These are phyloP conservation scores for Albatrellus sp. DNA, from an alignment of 1,284 basidiomycete species.

Conservation along the genomic window DNA sequence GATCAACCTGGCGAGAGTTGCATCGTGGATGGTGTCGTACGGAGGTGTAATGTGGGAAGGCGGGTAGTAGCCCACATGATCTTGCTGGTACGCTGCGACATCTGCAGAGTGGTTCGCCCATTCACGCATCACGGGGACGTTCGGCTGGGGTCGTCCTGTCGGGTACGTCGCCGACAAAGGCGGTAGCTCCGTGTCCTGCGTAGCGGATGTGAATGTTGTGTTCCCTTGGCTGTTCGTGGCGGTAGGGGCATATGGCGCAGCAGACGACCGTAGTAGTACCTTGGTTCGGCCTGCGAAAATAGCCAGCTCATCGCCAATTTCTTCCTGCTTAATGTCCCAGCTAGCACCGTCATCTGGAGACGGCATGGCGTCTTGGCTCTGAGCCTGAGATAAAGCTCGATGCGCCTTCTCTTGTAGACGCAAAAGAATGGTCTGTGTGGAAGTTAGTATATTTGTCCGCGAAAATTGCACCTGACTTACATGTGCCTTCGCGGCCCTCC, in stretches of 20 bases:
- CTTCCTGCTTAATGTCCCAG: slow-evolving; percentile 30
- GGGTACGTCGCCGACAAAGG: background rate
- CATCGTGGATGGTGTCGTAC: background rate
- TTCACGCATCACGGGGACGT: background rate
- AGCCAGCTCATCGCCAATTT: slow-evolving; percentile 40
- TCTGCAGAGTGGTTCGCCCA: background rate
- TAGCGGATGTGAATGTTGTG: slow-evolving; percentile 16
- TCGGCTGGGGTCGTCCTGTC: background rate
- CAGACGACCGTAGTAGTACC: slow-evolving; percentile 28
- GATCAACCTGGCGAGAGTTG: no score
- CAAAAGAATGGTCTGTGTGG: slow-evolving; percentile 35
- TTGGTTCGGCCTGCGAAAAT: slow-evolving; percentile 51
- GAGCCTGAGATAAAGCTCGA: slow-evolving; percentile 26
- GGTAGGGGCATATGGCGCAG: no score
- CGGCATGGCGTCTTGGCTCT: slow-evolving; percentile 19
- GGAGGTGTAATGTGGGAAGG: background rate
- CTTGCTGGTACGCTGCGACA: background rate
- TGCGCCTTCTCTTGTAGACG: slow-evolving; percentile 46
- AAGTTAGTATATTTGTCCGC: slow-evolving; percentile 12
- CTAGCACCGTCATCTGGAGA: slow-evolving; percentile 23
- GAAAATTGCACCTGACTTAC: slow-evolving; percentile 12
- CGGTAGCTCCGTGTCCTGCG: slow-evolving; percentile 9
- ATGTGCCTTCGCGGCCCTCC: slow-evolving; percentile 17
- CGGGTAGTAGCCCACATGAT: background rate
- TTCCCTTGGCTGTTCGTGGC: background rate